phyloP scores from a whole-genome alignment of 208 protist species.

The Acanthamoeba divionensis region DNA sequence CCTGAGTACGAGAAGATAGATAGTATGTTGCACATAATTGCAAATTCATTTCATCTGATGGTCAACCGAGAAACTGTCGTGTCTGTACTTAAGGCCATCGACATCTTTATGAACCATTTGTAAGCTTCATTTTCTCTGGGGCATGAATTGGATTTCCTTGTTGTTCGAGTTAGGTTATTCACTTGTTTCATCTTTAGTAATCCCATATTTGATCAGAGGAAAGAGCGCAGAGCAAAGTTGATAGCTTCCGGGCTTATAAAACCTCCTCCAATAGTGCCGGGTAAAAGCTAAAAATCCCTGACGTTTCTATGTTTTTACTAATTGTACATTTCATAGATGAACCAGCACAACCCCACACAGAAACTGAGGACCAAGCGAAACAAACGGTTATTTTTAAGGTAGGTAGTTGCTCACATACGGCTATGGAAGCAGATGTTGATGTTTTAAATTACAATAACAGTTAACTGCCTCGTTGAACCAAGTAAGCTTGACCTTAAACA shows the following conservation, averaged over 20 bases:
- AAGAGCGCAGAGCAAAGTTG: not conserved
- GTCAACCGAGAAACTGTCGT: constrained; percentile 34
- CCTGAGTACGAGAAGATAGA: constrained; percentile 51
- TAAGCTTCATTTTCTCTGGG: not conserved
- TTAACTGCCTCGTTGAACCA: not conserved
- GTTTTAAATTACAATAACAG: not conserved
- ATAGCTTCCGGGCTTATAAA: not conserved
- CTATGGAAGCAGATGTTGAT: not conserved
- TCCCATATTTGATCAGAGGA: constrained; percentile 6
- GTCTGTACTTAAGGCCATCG: constrained; percentile 16
- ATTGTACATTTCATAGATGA: not conserved
- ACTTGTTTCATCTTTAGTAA: not conserved
- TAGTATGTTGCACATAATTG: constrained; percentile 5
- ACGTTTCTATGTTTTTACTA: not conserved
- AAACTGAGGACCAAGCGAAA: not conserved
- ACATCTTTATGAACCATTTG: constrained; percentile 48
- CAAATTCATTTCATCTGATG: not conserved
- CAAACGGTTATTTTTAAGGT: constrained; percentile 36
- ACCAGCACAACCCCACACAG: too few species aligned
- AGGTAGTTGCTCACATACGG: not conserved
- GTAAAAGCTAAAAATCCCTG: not conserved
- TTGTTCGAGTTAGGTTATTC: too few species aligned
- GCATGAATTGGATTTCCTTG: too few species aligned
- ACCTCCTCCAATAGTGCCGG: not conserved
- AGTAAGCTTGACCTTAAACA: constrained; percentile 1